Conservation (phyloP, 495 filamentous ascomycete genomes). For the Aspergillus nanangensis region DNA sequence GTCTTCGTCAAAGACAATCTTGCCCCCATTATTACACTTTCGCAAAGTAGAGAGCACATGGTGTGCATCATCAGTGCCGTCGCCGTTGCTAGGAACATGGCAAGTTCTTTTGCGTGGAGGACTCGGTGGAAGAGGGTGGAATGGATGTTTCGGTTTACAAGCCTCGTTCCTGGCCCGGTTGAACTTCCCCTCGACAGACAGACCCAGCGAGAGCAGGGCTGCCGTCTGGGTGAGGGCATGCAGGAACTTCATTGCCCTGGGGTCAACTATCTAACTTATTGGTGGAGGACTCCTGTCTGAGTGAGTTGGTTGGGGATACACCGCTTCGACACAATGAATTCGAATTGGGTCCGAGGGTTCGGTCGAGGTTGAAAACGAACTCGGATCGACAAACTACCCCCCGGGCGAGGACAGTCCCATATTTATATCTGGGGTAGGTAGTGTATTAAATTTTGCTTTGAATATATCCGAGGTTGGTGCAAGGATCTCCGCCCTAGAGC, state of each 20-base stretch:
- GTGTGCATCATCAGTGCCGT: constrained; percentile 53
- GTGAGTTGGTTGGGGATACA: too few relatives aligned
- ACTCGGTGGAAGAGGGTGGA: constrained; percentile 31
- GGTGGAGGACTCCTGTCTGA: too few relatives aligned
- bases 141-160: constrained; percentile 28
- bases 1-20: constrained; percentile 55
- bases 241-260: constrained; percentile 25
- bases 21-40: constrained; percentile 63
- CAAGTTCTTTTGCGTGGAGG: constrained; percentile 27
- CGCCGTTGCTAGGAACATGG: constrained; percentile 29
- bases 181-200: constrained; percentile 16
- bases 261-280: neutral
- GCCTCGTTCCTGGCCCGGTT: constrained; percentile 21
- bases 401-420: neutral
- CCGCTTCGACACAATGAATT: too few relatives aligned
- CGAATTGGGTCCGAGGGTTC: too few relatives aligned
- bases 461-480: neutral
- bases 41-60: constrained; percentile 55
- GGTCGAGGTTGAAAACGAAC: neutral
- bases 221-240: constrained; percentile 22
- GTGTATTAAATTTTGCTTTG: too few relatives aligned
- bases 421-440: neutral
- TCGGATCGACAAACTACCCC: neutral
- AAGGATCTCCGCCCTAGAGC: neutral
- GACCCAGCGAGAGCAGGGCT: constrained; percentile 20